phyloP scores from a whole-genome alignment of 163 green algal genomes.

The Chlorella variabilis region DNA sequence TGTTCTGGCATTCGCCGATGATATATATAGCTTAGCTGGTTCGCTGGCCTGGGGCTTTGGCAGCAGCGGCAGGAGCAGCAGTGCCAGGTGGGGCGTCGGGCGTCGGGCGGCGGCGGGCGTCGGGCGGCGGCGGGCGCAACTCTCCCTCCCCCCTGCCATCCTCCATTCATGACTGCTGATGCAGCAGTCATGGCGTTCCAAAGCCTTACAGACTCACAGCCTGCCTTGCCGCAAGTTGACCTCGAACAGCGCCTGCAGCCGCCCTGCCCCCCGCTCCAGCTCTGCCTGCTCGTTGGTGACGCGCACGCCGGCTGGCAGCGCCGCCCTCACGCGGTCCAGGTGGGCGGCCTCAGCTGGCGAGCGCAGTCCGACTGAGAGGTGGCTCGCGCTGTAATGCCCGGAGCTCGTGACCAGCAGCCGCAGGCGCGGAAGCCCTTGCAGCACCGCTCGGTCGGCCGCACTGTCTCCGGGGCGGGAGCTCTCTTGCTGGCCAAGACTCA shows the following conservation, averaged over 20 bases:
- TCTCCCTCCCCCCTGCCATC: too few relatives aligned
- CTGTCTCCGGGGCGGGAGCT: neutral
- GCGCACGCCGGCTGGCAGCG: neutral
- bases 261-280: neutral
- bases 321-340: neutral
- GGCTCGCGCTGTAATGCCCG: conserved; percentile 7
- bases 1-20: too few relatives aligned
- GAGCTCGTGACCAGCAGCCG: neutral
- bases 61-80: too few relatives aligned
- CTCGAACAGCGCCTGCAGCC: conserved; percentile 15
- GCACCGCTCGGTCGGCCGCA: neutral
- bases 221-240: conserved; percentile 11
- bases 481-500: conserved; percentile 21
- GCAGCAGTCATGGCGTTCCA: too few relatives aligned
- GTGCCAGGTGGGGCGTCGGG: too few relatives aligned
- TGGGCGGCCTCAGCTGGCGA: conserved; percentile 6
- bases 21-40: too few relatives aligned
- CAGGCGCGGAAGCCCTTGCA: neutral
- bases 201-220: neutral
- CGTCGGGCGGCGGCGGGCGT: too few relatives aligned
- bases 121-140: too few relatives aligned
- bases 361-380: conserved; percentile 1
- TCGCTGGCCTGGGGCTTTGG: too few relatives aligned
- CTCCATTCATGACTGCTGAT: too few relatives aligned
- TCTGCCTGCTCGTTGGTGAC: conserved; percentile 7